Conservation (phyloP, 2,329 filamentous ascomycete species). For the Penicillium sp. region DNA sequence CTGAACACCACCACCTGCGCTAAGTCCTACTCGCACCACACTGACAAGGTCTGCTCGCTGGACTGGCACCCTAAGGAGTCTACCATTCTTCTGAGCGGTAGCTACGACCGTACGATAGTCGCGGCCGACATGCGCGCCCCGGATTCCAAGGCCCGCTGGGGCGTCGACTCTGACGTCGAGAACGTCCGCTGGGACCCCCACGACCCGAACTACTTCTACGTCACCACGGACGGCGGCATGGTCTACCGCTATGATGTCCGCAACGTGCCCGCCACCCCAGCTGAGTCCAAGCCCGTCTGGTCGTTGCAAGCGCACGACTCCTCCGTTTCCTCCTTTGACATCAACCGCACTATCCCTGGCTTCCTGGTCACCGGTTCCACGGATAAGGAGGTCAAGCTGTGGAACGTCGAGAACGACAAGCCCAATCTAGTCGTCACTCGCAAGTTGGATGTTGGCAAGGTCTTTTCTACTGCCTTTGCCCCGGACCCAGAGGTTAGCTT, state of each 20-base stretch:
- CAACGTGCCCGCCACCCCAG: constrained; percentile 72
- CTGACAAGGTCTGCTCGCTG: constrained; percentile 95
- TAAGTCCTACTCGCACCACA: constrained; percentile 94
- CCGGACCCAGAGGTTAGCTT: constrained; percentile 91
- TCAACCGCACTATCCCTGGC: constrained; percentile 87
- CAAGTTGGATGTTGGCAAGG: constrained; percentile 90
- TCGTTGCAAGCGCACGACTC: constrained; percentile 94
- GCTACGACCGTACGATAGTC: constrained; percentile 91
- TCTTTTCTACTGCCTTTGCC: constrained; percentile 89
- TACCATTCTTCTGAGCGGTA: constrained; percentile 87
- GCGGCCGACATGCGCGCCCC: constrained; percentile 97
- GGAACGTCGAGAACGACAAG: constrained; percentile 82
- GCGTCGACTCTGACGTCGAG: constrained; percentile 95
- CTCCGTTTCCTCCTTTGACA: constrained; percentile 87
- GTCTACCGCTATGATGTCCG: constrained; percentile 92
- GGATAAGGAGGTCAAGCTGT: constrained; percentile 94
- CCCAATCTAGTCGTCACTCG: constrained; percentile 90
- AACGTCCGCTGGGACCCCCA: constrained; percentile 91
- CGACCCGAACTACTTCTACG: constrained; percentile 90
- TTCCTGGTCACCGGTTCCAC: constrained; percentile 93
- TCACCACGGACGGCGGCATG: constrained; percentile 88
- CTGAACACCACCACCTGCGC: constrained; percentile 89
- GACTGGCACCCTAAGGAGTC: constrained; percentile 90
- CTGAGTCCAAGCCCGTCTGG: constrained; percentile 84
- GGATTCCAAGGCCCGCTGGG: constrained; percentile 83